These are phyloP conservation scores for Hanseniaspora taiwanica DNA, from an alignment of 805 yeast genomes.

Conservation along the genomic window DNA sequence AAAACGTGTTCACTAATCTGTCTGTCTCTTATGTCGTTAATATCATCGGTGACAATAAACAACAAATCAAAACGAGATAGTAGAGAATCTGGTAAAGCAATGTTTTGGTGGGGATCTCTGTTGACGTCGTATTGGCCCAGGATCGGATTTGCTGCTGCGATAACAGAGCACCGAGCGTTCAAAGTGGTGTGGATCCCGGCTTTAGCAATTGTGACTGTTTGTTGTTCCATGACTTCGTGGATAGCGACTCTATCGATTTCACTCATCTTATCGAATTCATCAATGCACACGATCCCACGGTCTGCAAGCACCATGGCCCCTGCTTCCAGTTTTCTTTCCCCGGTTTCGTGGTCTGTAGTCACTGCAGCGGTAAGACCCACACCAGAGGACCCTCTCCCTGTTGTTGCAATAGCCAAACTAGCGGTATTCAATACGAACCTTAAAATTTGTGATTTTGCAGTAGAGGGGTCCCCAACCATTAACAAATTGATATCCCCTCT, in stretches of 20 bases:
- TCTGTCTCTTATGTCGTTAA: constrained; percentile 73
- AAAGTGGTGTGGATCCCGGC: constrained; percentile 98
- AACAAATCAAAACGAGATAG: constrained; percentile 92
- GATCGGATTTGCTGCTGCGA: constrained; percentile 98
- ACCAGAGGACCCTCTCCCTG: constrained; percentile 99
- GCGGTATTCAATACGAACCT: constrained; percentile 95
- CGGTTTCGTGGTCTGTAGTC: constrained; percentile 90
- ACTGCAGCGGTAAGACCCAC: constrained; percentile 99
- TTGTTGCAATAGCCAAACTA: constrained; percentile 88
- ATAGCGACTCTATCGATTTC: constrained; percentile 95
- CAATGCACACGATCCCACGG: constrained; percentile 94
- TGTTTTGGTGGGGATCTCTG: constrained; percentile 71
- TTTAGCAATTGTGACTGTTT: constrained; percentile 94
- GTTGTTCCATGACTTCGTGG: constrained; percentile 99
- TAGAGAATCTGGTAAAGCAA: constrained; percentile 92
- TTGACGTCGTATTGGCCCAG: constrained; percentile 94
- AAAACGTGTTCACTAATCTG: constrained; percentile 87
- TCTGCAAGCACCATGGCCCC: constrained; percentile 99
- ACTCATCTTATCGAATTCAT: constrained; percentile 97
- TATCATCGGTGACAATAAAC: constrained; percentile 93
- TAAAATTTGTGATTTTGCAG: constrained; percentile 93
- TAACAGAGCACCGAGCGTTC: constrained; percentile 89
- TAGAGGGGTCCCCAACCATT: constrained; percentile 98
- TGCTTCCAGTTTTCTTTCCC: constrained; percentile 91
- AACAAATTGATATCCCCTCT: constrained; percentile 94